These are phyloP conservation scores for Botrytis fabae DNA, from an alignment of 2,329 filamentous ascomycete genomes.

Conservation along the genomic window DNA sequence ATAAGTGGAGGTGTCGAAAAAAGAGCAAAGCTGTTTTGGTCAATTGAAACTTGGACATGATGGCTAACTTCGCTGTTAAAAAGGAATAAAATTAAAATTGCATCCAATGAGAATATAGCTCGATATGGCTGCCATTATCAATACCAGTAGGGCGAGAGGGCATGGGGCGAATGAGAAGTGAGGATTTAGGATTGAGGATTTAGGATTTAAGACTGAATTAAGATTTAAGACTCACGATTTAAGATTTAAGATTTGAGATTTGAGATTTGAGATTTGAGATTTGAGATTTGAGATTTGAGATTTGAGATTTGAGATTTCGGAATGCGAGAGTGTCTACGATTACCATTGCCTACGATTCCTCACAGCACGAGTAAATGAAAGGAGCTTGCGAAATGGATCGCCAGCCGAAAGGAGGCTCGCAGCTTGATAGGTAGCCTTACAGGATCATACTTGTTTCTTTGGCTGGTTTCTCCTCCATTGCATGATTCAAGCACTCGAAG, in stretches of 20 bases:
- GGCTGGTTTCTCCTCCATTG: neutral
- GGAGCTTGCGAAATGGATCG: neutral
- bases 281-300: too few relatives aligned
- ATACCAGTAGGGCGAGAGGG: neutral
- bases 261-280: too few relatives aligned
- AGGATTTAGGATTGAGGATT: neutral
- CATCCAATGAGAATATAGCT: neutral
- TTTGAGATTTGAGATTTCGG: too few relatives aligned
- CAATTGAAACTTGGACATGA: neutral
- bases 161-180: neutral
- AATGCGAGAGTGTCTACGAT: neutral
- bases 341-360: neutral
- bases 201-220: too few relatives aligned
- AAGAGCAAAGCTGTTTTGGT: slow-evolving; percentile 9
- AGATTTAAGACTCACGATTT: too few relatives aligned
- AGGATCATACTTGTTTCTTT: neutral
- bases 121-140: too few relatives aligned
- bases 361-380: neutral
- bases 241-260: too few relatives aligned
- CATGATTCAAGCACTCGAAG: neutral
- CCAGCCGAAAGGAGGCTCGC: neutral
- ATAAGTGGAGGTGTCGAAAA: slow-evolving; percentile 16
- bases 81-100: neutral
- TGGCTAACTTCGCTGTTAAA: neutral
- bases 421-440: neutral